Percentiles rank a stretch among this genome's conserved stretches.
Evolutionary conservation across 139 green algal species (phyloP).

Genomic region (Tetraselmis chui): DNA sequence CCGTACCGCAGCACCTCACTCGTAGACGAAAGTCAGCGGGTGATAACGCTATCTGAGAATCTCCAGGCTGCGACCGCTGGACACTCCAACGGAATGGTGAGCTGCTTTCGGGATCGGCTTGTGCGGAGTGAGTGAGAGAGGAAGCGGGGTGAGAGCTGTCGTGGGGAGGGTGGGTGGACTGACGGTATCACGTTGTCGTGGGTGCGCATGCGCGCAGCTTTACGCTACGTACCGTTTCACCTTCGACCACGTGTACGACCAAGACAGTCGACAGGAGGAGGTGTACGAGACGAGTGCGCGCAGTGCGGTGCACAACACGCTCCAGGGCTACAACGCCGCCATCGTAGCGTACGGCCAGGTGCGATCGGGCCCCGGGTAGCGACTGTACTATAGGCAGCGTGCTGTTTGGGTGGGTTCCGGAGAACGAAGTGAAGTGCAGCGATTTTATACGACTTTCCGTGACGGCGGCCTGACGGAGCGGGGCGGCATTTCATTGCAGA

Average conservation of each 20-base stretch:
- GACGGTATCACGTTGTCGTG: no score
- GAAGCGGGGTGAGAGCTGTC: no score
- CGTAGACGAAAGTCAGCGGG: slow-evolving; percentile 43
- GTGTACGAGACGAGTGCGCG: slow-evolving; percentile 74
- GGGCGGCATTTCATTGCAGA: no score
- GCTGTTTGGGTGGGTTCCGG: no score
- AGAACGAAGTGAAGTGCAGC: no score
- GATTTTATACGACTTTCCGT: no score
- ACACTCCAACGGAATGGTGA: slow-evolving; percentile 32
- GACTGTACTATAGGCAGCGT: no score
- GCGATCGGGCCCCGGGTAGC: no score
- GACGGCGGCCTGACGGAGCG: no score
- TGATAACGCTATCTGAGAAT: slow-evolving; percentile 77
- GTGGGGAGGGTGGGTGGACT: no score
- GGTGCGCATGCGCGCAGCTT: background rate
- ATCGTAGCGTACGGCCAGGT: slow-evolving; percentile 86
- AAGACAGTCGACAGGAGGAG: slow-evolving; percentile 61
- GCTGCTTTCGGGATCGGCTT: no score
- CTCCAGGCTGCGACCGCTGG: slow-evolving; percentile 32
- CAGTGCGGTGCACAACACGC: slow-evolving; percentile 65
- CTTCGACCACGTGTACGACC: slow-evolving; percentile 87
- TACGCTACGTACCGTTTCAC: slow-evolving; percentile 64
- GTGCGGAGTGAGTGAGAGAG: no score
- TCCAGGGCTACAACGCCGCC: slow-evolving; percentile 86
- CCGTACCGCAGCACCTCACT: slow-evolving; percentile 13